Conservation (phyloP, 78 protist genomes). For the Capsaspora owczarzaki region DNA sequence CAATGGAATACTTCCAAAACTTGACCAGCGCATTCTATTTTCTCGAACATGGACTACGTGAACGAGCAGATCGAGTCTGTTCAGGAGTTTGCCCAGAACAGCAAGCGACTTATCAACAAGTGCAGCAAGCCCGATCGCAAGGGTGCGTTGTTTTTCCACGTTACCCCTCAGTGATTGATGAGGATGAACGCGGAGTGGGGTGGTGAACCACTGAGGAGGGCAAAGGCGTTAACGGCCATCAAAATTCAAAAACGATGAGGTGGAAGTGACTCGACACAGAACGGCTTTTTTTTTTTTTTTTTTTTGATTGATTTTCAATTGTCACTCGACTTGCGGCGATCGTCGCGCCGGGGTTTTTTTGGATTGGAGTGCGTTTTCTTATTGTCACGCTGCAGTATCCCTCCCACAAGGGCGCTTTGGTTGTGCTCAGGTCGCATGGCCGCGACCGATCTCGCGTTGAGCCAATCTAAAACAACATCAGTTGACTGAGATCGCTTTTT, state of each 20-base stretch:
- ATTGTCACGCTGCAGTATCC: too few species aligned
- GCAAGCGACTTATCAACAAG: slow-evolving; percentile 8
- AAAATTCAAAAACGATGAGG: background rate
- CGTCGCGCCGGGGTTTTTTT: too few species aligned
- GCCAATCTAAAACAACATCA: too few species aligned
- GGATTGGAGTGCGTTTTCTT: too few species aligned
- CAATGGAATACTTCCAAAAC: too few species aligned
- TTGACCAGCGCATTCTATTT: too few species aligned
- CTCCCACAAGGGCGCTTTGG: too few species aligned
- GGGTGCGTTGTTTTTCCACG: slow-evolving; percentile 4
- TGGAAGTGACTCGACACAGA: background rate
- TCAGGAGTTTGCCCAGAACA: slow-evolving; percentile 5
- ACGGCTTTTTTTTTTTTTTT: background rate
- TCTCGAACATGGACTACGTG: slow-evolving; percentile 17
- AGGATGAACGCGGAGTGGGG: background rate
- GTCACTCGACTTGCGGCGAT: too few species aligned
- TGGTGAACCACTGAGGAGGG: background rate
- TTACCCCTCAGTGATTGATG: background rate
- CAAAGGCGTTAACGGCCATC: background rate
- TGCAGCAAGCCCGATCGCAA: slow-evolving; percentile 49
- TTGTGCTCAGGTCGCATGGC: too few species aligned
- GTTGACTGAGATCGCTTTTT: too few species aligned
- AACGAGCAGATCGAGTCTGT: slow-evolving; percentile 19
- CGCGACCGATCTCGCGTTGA: too few species aligned
- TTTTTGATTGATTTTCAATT: background rate